These are phyloP conservation scores for Aureobasidium subglaciale DNA, from an alignment of 2,329 filamentous ascomycete species.

Conservation along the genomic window DNA sequence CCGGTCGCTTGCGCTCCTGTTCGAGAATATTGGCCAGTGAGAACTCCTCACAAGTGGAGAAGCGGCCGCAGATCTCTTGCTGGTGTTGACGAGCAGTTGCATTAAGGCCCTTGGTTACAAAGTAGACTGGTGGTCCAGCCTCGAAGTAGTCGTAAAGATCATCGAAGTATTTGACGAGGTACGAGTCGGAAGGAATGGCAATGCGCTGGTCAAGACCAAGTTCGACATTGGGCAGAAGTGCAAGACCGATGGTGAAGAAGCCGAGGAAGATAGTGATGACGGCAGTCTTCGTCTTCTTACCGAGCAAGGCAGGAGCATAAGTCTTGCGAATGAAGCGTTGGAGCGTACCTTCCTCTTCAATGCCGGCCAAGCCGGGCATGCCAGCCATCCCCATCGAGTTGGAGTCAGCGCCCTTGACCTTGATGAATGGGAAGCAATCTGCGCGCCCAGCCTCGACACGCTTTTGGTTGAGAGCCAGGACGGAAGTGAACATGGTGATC, in stretches of 20 bases:
- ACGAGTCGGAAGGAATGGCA: slow-evolving; percentile 87
- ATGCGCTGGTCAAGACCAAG: slow-evolving; percentile 92
- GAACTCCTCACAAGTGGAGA: slow-evolving; percentile 76
- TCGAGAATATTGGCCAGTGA: slow-evolving; percentile 88
- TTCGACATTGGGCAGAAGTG: slow-evolving; percentile 74
- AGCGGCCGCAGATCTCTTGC: slow-evolving; percentile 81
- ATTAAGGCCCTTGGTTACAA: slow-evolving; percentile 78
- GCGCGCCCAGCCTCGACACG: slow-evolving; percentile 82
- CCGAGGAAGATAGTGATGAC: slow-evolving; percentile 79
- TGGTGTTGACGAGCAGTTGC: slow-evolving; percentile 69
- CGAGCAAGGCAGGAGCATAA: slow-evolving; percentile 77
- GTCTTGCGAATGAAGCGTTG: slow-evolving; percentile 84
- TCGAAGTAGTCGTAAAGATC: slow-evolving; percentile 91
- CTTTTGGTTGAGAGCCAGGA: slow-evolving; percentile 83
- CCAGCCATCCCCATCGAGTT: slow-evolving; percentile 59
- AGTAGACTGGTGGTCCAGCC: slow-evolving; percentile 89
- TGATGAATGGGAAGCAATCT: slow-evolving; percentile 87
- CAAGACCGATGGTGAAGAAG: slow-evolving; percentile 76
- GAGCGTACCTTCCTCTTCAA: slow-evolving; percentile 73
- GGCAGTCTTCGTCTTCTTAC: slow-evolving; percentile 68
- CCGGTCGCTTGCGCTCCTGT: slow-evolving; percentile 82
- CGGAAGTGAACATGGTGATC: slow-evolving; percentile 92
- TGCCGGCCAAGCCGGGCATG: slow-evolving; percentile 53
- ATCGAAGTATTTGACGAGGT: slow-evolving; percentile 93
- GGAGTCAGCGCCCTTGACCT: slow-evolving; percentile 65